Evolutionary conservation across 2,329 filamentous ascomycete species (phyloP).

Genomic region (Aspergillus transmontanensis): DNA sequence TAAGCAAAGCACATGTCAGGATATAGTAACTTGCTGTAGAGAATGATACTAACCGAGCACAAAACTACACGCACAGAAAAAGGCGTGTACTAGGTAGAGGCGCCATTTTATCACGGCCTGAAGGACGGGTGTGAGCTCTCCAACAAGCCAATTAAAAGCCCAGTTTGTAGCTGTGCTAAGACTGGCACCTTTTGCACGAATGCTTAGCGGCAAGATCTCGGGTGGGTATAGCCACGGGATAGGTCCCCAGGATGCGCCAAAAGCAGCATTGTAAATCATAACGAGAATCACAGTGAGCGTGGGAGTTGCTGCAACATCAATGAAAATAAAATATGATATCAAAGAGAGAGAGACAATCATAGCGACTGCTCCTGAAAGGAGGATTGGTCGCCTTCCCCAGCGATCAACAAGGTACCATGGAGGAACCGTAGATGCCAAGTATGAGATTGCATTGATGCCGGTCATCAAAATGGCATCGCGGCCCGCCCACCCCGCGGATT

Average conservation of each 20-base stretch:
- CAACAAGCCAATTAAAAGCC: conserved; percentile 98
- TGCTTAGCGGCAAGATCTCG: conserved; percentile 96
- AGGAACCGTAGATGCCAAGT: conserved; percentile 87
- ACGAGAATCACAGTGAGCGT: conserved; percentile 89
- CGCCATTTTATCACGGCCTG: conserved; percentile 93
- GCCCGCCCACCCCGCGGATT: conserved; percentile 93
- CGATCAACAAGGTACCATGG: conserved; percentile 96
- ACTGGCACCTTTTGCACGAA: conserved; percentile 94
- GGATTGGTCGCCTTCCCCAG: conserved; percentile 85
- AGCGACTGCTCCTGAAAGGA: conserved; percentile 83
- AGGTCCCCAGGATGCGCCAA: conserved; percentile 96
- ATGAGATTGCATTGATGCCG: conserved; percentile 90
- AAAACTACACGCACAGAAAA: conserved; percentile 94
- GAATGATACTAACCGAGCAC: conserved; percentile 75
- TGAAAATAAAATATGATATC: conserved; percentile 94
- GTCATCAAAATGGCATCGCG: conserved; percentile 95
- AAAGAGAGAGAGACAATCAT: conserved; percentile 86
- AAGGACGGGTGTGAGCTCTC: conserved; percentile 89
- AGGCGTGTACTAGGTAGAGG: conserved; percentile 91
- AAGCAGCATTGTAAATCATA: conserved; percentile 97
- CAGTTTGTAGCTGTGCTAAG: conserved; percentile 95
- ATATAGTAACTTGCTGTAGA: not conserved
- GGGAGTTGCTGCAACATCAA: conserved; percentile 76
- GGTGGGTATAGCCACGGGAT: conserved; percentile 98
- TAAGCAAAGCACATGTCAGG: conserved; percentile 40